Conservation (phyloP, 306 rosid species). For the Rubus idaeus region DNA sequence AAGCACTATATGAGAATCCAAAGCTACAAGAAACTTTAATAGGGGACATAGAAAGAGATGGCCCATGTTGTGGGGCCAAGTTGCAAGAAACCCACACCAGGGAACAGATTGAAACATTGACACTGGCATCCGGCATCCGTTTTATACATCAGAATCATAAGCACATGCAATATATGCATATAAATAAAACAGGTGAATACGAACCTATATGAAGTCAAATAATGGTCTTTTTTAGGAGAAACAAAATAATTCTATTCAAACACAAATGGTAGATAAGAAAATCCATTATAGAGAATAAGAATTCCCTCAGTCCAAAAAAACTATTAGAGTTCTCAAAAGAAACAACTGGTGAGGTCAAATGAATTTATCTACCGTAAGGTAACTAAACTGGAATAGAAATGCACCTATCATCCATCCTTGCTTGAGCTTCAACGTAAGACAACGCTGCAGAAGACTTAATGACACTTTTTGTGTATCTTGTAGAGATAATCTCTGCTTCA, state of each 20-base stretch:
- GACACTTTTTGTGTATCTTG: constrained; percentile 79
- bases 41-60: constrained; percentile 4
- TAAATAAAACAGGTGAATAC: neutral
- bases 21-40: constrained; percentile 2
- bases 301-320: neutral
- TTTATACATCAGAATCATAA: neutral
- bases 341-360: neutral
- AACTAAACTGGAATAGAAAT: constrained; percentile 33
- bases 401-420: constrained; percentile 98
- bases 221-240: neutral
- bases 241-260: neutral
- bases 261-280: no score
- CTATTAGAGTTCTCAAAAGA: neutral
- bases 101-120: no score
- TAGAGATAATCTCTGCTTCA: constrained; percentile 83
- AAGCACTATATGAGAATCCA: constrained; percentile 13
- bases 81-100: neutral
- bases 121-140: neutral
- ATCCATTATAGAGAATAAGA: neutral
- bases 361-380: neutral
- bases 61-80: neutral
- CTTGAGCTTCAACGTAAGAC: constrained; percentile 96
- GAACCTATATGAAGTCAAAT: neutral
- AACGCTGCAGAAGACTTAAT: constrained; percentile 86
- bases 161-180: neutral